phyloP scores from a whole-genome alignment of 371 early-diverging fungal genomes.

The Rhizopus sp. region DNA sequence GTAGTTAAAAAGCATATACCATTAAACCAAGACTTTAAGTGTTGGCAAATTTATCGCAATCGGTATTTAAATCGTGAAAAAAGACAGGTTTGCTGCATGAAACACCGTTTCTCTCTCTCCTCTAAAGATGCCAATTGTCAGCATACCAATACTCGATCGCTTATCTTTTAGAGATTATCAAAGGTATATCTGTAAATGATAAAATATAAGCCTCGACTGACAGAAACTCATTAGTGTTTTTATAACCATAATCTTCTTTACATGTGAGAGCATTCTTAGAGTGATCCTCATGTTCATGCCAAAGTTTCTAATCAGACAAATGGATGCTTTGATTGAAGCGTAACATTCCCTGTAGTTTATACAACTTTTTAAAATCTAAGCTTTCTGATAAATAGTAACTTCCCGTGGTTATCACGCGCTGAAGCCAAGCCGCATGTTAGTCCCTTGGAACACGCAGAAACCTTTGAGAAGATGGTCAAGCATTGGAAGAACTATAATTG shows the following conservation, averaged over 20 bases:
- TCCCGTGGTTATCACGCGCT: slow-evolving; percentile 55
- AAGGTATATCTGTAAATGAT: slow-evolving; percentile 22
- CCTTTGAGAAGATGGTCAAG: slow-evolving; percentile 68
- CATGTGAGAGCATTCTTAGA: slow-evolving; percentile 68
- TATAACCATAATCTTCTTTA: slow-evolving; percentile 66
- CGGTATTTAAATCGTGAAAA: too few species aligned
- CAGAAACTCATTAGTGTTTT: slow-evolving; percentile 38
- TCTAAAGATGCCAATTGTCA: slow-evolving; percentile 10
- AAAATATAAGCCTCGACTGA: not conserved
- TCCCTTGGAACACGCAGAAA: slow-evolving; percentile 59
- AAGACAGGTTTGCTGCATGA: slow-evolving; percentile 1
- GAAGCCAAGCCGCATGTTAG: slow-evolving; percentile 58
- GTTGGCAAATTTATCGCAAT: too few species aligned
- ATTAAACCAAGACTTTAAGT: too few species aligned
- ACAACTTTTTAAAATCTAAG: not conserved
- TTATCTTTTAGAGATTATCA: slow-evolving; percentile 55
- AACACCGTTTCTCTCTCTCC: not conserved
- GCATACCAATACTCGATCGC: slow-evolving; percentile 54
- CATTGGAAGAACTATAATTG: slow-evolving; percentile 71
- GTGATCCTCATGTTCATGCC: slow-evolving; percentile 69
- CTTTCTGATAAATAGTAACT: slow-evolving; percentile 26
- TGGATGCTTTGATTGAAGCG: slow-evolving; percentile 43
- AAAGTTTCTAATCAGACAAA: slow-evolving; percentile 44
- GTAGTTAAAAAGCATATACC: too few species aligned
- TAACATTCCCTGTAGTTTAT: slow-evolving; percentile 28